Base-by-base conservation (phyloP, 208 protist species). In the Acanthamoeba culbertsoni region DNA sequence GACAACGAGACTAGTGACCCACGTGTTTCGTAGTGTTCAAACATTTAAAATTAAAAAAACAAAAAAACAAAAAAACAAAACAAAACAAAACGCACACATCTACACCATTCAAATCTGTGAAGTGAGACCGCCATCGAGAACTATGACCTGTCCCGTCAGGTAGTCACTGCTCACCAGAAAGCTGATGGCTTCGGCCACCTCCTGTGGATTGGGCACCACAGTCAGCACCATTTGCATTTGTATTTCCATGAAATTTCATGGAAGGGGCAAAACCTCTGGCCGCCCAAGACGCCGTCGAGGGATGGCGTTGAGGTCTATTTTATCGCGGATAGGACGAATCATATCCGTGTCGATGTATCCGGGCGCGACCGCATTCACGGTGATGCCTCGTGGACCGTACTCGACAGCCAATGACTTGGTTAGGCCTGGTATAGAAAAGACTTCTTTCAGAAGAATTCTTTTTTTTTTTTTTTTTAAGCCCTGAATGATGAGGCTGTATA, bases 261-360 rank as follows among this genome's bases (percentile, higher is more conserved):
- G 26, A 31, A 5, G 20, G 12, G 31, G 48, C 18, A 35, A 33
- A 40, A 28, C 75, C 43, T 68, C 82, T 5, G 82, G 23, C 23
- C 53, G 31, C 37, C 57, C 82, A 35, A 90, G 53, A 35, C 53
- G 57, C 12, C 57, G 57, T 4, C 55, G 28, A 18, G 57, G 57
- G 57, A 90, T 90, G 82, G 82, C 42, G 35, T 40, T n/a, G 82
- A 90, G 82, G 53, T 90, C 48, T 40, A 90, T 71, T 48, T 63
- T 62, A 10, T 42, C 31, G 8, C 82, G 57, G 18, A 90, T 14
- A 31, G n/a, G 46, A 26, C 40, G 33, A 14, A 68, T 12, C 82
- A 90, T 90, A 16, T 55, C 82, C 37, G 82, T 90, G 35, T 90
- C 82, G 57, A 90, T 90, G 57, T 71, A 90, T 31, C 82, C 82